Evolutionary conservation across 768 basidiomycete species (phyloP).

Genomic region (Pulveroboletus sp.): DNA sequence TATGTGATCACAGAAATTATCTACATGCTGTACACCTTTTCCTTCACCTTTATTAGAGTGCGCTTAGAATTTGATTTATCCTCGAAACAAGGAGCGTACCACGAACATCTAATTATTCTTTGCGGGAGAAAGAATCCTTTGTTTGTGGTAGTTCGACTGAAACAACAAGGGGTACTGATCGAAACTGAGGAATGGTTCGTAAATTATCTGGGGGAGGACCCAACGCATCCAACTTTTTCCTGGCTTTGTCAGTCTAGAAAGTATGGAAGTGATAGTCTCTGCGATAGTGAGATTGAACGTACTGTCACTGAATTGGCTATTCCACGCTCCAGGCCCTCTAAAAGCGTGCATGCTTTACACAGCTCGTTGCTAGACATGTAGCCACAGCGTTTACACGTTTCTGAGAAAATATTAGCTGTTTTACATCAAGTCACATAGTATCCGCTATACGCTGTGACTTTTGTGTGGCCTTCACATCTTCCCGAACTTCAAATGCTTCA

Average conservation of each 20-base stretch:
- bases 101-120: neutral
- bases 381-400: constrained; percentile 88
- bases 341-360: constrained; percentile 90
- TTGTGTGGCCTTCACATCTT: constrained; percentile 81
- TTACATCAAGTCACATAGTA: neutral
- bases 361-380: constrained; percentile 96
- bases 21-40: neutral
- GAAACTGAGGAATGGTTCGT: constrained; percentile 75
- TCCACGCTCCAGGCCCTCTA: constrained; percentile 89
- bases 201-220: constrained; percentile 64
- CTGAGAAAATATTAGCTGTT: constrained; percentile 37
- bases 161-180: constrained; percentile 40
- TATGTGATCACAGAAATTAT: neutral
- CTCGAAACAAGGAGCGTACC: neutral
- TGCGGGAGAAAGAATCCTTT: neutral
- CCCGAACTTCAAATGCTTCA: constrained; percentile 84
- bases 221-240: constrained; percentile 57
- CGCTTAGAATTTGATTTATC: too few species aligned
- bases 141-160: constrained; percentile 36
- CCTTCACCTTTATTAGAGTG: too few species aligned
- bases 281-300: constrained; percentile 25
- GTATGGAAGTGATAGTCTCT: constrained; percentile 1
- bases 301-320: constrained; percentile 64
- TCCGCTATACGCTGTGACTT: constrained; percentile 74
- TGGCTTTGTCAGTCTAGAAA: constrained; percentile 64